These are phyloP conservation scores for Hyphopichia wangnamkhiaoensis DNA, from an alignment of 1,139 yeast species.

Conservation along the genomic window DNA sequence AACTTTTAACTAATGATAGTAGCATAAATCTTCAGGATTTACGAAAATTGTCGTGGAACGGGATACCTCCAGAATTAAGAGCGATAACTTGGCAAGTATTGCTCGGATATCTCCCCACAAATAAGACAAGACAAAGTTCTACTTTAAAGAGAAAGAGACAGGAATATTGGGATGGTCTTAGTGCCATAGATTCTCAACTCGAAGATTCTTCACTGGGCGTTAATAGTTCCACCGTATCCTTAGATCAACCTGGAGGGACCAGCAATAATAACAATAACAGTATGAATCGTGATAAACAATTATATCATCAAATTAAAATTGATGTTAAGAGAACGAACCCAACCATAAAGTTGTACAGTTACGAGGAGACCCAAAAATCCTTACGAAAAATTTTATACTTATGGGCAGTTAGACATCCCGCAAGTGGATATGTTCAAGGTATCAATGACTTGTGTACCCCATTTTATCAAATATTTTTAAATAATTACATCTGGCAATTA, in stretches of 20 bases:
- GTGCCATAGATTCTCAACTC: conserved; percentile 45
- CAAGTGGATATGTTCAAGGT: conserved; percentile 99
- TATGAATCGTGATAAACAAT: conserved; percentile 58
- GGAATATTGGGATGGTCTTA: conserved; percentile 76
- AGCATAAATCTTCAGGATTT: conserved; percentile 63
- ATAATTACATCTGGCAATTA: conserved; percentile 61
- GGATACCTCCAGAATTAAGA: conserved; percentile 80
- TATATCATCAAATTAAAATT: conserved; percentile 95
- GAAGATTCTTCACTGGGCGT: conserved; percentile 32
- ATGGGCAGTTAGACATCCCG: conserved; percentile 98
- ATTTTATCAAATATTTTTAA: conserved; percentile 82
- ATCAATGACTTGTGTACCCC: conserved; percentile 95
- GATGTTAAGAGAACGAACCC: conserved; percentile 97
- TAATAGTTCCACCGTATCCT: conserved; percentile 12
- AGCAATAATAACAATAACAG: conserved; percentile 38
- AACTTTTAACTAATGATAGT: conserved; percentile 58
- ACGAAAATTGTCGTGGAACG: conserved; percentile 88
- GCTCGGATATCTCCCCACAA: conserved; percentile 88
- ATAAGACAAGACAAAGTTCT: conserved; percentile 68
- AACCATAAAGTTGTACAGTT: conserved; percentile 69
- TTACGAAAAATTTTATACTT: conserved; percentile 79
- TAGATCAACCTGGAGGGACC: conserved; percentile 4
- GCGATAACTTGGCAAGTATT: conserved; percentile 89
- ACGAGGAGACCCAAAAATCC: conserved; percentile 70
- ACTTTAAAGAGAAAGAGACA: conserved; percentile 78